Conservation (phyloP, 1,284 basidiomycete genomes). For the Laetiporus sulphureus region DNA sequence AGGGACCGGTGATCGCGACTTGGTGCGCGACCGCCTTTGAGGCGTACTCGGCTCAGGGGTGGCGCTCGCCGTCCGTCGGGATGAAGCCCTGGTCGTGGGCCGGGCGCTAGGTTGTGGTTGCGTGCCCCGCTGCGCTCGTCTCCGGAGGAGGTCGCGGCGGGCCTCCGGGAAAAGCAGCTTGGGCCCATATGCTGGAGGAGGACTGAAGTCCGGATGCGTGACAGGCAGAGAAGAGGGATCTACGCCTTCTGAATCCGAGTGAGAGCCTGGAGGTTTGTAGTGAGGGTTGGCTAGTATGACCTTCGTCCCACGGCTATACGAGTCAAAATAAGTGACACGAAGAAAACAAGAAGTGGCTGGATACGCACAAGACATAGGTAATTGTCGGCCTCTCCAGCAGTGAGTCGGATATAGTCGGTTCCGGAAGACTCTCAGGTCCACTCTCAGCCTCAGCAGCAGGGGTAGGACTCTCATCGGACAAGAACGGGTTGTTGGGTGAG, state of each 20-base stretch:
- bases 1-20: too few relatives aligned
- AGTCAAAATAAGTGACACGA: conserved; percentile 3
- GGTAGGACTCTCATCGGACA: conserved; percentile 19
- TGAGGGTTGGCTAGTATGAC: conserved; percentile 44
- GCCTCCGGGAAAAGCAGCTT: conserved; percentile 41
- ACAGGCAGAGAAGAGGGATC: conserved; percentile 38
- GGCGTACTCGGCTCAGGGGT: background rate
- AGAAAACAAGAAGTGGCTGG: conserved; percentile 1
- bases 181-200: conserved; percentile 38
- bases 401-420: conserved; percentile 15
- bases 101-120: background rate
- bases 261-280: conserved; percentile 31
- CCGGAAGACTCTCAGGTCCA: conserved; percentile 9
- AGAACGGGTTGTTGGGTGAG: conserved; percentile 49
- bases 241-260: conserved; percentile 23
- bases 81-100: too few relatives aligned
- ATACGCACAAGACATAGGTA: conserved; percentile 55
- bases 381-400: conserved; percentile 43
- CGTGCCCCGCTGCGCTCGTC: background rate
- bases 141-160: conserved; percentile 12
- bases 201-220: conserved; percentile 46
- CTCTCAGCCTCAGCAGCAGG: conserved; percentile 6
- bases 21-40: too few relatives aligned
- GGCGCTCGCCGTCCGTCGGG: too few relatives aligned
- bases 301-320: conserved; percentile 44